phyloP scores from a whole-genome alignment of 2,329 filamentous ascomycete genomes.

The Tolypocladium inflatum region DNA sequence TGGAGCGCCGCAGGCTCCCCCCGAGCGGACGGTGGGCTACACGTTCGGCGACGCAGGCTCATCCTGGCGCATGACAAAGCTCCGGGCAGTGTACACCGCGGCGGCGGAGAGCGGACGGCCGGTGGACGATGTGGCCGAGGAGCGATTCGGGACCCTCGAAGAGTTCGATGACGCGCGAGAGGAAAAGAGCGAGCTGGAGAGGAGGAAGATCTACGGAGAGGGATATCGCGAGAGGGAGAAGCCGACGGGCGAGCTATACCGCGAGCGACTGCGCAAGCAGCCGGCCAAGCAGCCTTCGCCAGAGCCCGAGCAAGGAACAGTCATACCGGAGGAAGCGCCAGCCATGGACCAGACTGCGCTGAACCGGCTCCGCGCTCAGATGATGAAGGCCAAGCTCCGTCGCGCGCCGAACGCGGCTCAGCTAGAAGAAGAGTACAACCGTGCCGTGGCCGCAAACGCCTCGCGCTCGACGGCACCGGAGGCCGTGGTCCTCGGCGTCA shows the following conservation, averaged over 20 bases:
- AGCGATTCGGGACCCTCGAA: conserved; percentile 70
- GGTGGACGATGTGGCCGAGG: conserved; percentile 73
- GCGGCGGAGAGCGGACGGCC: conserved; percentile 64
- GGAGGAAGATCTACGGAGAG: conserved; percentile 71
- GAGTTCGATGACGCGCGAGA: conserved; percentile 90
- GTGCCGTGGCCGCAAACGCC: conserved; percentile 54
- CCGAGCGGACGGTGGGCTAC: conserved; percentile 57
- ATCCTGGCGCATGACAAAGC: conserved; percentile 92
- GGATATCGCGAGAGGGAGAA: conserved; percentile 80
- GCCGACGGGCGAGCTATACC: conserved; percentile 77
- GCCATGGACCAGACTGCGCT: conserved; percentile 67
- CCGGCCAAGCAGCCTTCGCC: conserved; percentile 24
- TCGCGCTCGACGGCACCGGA: conserved; percentile 49
- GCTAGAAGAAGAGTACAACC: conserved; percentile 77
- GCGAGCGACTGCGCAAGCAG: conserved; percentile 59
- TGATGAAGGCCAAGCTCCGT: conserved; percentile 91
- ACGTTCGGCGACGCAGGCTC: conserved; percentile 84
- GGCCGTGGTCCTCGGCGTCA: conserved; percentile 68
- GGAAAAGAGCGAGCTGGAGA: conserved; percentile 83
- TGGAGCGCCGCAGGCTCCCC: conserved; percentile 19
- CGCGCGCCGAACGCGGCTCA: conserved; percentile 64
- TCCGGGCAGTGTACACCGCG: conserved; percentile 73
- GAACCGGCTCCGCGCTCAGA: conserved; percentile 83
- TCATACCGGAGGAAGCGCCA: conserved; percentile 42
- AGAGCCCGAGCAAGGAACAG: conserved; percentile 40